Evolutionary conservation across 305 asterid species (phyloP), one percentile per base, ranked within the genome.

Genomic region (Lippia alba): DNA sequence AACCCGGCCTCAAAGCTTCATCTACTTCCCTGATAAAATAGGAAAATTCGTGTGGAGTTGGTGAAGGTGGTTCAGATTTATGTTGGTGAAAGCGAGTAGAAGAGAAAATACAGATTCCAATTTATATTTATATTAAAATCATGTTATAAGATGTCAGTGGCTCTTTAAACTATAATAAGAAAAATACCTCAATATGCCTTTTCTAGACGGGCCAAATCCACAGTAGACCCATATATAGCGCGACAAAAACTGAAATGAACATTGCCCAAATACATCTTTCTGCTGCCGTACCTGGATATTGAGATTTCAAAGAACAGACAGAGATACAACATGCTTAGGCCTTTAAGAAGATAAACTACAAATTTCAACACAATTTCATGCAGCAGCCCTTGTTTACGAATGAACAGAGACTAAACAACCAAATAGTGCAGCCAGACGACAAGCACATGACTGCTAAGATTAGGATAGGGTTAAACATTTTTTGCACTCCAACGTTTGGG

Each of bases 1-100:
- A 30, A 20, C 99, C 99, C 1, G 97, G 97, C 76, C 82, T 88
- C 78, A 94, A 54, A 67, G 97, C 94, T 71, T 84, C 89, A 66
- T 91, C 96, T 15, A 91, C 88, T 80, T 94, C 97, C 91, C 99
- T 91, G 70, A 11, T 62, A 67, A 60, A 67, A 54, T 1, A 33
- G 45, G 73, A 50, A 65, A 63, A 58, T 40, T 41, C 51, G 48
- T 33, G 62, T 39, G 46, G 10, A 56, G 74, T 65, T 54, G 56
- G 46, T 71, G 68, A 54, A 49, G 45, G 61, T 8, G 66, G 68
- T 71, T 3, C 8, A 64, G 56, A 56, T 12, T 70, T 50, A 59
- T 12, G 62, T 65, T 32, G 63, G 67, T 68, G 17, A 70, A 66
- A 63, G 51, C n/a, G 58, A 45, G 56, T 2, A 36, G 36, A 71